Evolutionary conservation across 2,329 filamentous ascomycete genomes (phyloP).

Genomic region (Xylariales sp.): DNA sequence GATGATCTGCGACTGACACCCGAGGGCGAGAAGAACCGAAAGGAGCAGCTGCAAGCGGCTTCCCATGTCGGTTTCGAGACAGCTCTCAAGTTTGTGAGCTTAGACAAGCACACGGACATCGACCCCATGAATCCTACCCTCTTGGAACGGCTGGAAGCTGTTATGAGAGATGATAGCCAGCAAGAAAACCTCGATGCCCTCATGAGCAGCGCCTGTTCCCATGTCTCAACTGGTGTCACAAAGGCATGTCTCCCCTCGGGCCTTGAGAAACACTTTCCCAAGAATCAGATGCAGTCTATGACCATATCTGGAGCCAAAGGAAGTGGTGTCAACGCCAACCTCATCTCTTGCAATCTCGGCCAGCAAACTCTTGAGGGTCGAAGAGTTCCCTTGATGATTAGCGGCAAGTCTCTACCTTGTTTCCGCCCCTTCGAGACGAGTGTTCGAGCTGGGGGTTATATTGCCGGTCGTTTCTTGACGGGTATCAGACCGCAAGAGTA

Average conservation of each 20-base stretch:
- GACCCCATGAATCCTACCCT: conserved; percentile 66
- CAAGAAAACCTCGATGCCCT: conserved; percentile 86
- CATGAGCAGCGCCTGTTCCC: conserved; percentile 65
- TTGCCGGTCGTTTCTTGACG: conserved; percentile 94
- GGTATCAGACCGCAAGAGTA: conserved; percentile 97
- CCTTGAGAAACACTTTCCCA: conserved; percentile 86
- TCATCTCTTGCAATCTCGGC: conserved; percentile 95
- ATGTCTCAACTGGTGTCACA: conserved; percentile 76
- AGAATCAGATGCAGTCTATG: conserved; percentile 99
- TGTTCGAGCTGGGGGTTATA: conserved; percentile 85
- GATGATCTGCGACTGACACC: conserved; percentile 86
- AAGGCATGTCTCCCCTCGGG: conserved; percentile 73
- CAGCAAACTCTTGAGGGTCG: conserved; percentile 95
- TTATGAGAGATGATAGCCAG: conserved; percentile 85
- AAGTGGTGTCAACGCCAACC: conserved; percentile 85
- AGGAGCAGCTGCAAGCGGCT: conserved; percentile 63
- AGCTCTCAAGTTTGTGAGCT: conserved; percentile 81
- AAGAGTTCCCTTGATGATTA: conserved; percentile 94
- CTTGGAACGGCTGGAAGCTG: conserved; percentile 75
- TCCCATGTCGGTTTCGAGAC: conserved; percentile 69
- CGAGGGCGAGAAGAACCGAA: conserved; percentile 68
- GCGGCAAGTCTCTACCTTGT: conserved; percentile 90
- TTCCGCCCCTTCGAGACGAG: conserved; percentile 90
- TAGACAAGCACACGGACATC: conserved; percentile 55
- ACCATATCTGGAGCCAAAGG: conserved; percentile 96